Base-by-base conservation (phyloP, 371 early-diverging fungal genomes). In the Capniomyces stellatus region DNA sequence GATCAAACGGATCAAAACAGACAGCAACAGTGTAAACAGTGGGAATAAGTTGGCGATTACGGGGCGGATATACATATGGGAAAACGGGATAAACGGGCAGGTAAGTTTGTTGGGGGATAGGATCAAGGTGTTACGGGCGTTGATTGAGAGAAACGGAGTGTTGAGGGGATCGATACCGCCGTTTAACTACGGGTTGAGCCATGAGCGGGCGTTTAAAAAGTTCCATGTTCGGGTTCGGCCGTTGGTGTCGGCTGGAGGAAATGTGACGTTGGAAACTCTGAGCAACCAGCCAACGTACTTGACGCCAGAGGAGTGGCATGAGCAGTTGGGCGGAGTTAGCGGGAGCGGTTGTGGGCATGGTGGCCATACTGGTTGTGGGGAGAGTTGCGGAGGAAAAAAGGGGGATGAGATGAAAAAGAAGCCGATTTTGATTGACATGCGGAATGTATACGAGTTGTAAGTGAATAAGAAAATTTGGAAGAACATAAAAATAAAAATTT, bases 401-500 rank as follows among this genome's bases (percentile, higher is more conserved):
- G 53, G 54, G 0, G 67, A 58, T 6, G 50, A 59, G 22, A 53
- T n/a, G n/a, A n/a, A n/a, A n/a, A n/a, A n/a, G n/a, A n/a, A 57
- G 23, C 63, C 64, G 12, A 57, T 79, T 44, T 51, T 84, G 25
- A 66, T 85, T 19, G 86, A 85, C 56, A 83, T 85, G 86, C 70
- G 86, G 40, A 85, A 85, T 58, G 75, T 72, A 25, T 85, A 85
- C 58, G 86, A 85, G 66, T 75, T 71, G 71, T n/a, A n/a, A n/a
- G n/a, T n/a, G n/a, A n/a, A n/a, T n/a, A n/a, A n/a, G n/a, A n/a
- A n/a, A n/a, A n/a, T n/a, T n/a, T n/a, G n/a, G n/a, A n/a, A n/a
- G n/a, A n/a, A n/a, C n/a, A n/a, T n/a, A n/a, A n/a, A n/a, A n/a
- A n/a, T n/a, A n/a, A n/a, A n/a, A n/a, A n/a, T n/a, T n/a, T n/a